Evolutionary conservation across 805 yeast genomes (phyloP), one percentile per base, ranked within the genome.

Genomic region (Nakazawaea peltata): DNA sequence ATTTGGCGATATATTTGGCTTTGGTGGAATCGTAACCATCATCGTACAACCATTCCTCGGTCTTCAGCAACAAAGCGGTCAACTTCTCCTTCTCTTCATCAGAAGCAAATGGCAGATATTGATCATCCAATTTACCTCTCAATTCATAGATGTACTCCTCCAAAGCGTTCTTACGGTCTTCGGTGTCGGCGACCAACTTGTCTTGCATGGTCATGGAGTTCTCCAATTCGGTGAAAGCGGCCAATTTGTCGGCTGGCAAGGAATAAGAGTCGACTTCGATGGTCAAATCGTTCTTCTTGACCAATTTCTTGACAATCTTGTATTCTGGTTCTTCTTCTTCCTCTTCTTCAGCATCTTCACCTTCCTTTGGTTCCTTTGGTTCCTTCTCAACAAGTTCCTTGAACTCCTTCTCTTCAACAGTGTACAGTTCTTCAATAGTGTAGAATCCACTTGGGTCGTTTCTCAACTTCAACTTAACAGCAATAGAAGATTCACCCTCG

Each of bases 1-100:
- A 87, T 67, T 84, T 88, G 56, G 98, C 97, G 64, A 94, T 80
- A 73, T 90, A 92, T 61, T 82, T 85, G 51, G 92, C 98, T 77
- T 92, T 88, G 54, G 88, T 73, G 44, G 97, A 76, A 62, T 92
- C 99, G 58, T 84, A 87, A 56, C 97, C 97, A 39, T 87, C 98
- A 44, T 83, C 95, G 65, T 92, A 92, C 54, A 92, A 77, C 99
- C 99, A 92, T 57, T 90, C 96, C 74, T 92, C 98, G 47, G 97
- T 77, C 61, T 78, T 81, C 54, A 71, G 59, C 57, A 92, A 74
- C 71, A 81, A 71, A 42, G 66, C 82, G 33, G 73, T 60, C 54
- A 92, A 71, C 56, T 74, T 82, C 45, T 65, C 67, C 76, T 90
- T 90, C 74, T 92, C 98, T 53, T 77, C 86, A 41, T 81, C 94